Evolutionary conservation across 164 flowering plant genomes (phyloP).

Genomic region (Akebia trifoliata): DNA sequence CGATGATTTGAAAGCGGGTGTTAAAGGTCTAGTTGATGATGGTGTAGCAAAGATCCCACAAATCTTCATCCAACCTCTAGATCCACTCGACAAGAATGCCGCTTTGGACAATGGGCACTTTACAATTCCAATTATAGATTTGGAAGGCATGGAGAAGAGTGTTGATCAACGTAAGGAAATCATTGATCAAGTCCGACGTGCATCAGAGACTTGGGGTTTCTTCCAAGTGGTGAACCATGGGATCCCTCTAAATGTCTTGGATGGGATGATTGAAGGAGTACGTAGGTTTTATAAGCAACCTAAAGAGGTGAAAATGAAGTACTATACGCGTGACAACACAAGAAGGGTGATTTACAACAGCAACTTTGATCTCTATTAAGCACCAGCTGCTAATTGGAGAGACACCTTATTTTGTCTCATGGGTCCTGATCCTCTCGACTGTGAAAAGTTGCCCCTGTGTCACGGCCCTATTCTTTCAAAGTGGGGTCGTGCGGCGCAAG

Average conservation of each 20-base stretch:
- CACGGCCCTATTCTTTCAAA: no score
- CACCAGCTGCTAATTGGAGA: conserved; percentile 12
- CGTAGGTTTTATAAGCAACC: conserved; percentile 11
- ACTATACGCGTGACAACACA: no score
- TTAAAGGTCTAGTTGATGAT: conserved; percentile 21
- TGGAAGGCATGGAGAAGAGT: not conserved
- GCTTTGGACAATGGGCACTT: not conserved
- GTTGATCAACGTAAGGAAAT: no score
- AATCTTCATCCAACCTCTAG: conserved; percentile 9
- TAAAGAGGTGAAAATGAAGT: no score
- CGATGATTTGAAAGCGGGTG: conserved; percentile 11
- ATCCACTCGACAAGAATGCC: not conserved
- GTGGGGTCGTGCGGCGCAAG: no score
- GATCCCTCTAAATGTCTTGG: no score
- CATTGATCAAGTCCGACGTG: conserved; percentile 4
- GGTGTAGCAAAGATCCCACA: conserved; percentile 14
- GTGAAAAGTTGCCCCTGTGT: no score
- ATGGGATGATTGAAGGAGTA: no score
- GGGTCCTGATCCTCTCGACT: conserved; percentile 13
- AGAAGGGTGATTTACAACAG: no score
- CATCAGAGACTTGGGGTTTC: conserved; percentile 18
- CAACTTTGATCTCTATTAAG: conserved; percentile 1
- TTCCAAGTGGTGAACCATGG: no score
- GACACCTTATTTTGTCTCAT: conserved; percentile 2
- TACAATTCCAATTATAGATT: conserved; percentile 25